phyloP scores from a whole-genome alignment of 2,329 filamentous ascomycete species.

The Aspergillus alliaceus region DNA sequence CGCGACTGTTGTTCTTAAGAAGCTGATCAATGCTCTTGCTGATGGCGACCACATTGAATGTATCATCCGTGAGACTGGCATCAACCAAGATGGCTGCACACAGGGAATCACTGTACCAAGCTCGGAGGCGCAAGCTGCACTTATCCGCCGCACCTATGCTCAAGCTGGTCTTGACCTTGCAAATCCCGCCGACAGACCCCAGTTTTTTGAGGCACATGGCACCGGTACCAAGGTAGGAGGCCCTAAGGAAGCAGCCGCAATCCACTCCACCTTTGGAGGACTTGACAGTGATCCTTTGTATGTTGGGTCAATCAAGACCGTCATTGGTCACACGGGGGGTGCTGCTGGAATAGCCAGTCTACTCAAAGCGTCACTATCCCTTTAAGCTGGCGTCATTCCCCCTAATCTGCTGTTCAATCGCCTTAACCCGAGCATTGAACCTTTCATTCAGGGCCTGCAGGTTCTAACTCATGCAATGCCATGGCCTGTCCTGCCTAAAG shows the following conservation, averaged over 20 bases:
- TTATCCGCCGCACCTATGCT: conserved; percentile 29
- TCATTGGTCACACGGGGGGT: conserved; percentile 15
- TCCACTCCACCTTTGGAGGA: background rate
- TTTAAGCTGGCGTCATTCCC: conserved; percentile 24
- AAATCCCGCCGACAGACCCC: conserved; percentile 2
- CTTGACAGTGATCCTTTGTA: conserved; percentile 2
- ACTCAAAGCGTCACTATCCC: conserved; percentile 21
- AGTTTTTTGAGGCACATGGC: conserved; percentile 6
- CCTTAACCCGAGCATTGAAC: conserved; percentile 19
- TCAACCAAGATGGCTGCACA: conserved; percentile 60
- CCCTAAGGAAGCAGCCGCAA: conserved; percentile 3
- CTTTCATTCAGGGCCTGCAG: conserved; percentile 18
- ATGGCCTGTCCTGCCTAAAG: conserved; percentile 23
- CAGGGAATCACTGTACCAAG: conserved; percentile 59
- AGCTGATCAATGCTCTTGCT: conserved; percentile 44
- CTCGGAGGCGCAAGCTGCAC: conserved; percentile 38
- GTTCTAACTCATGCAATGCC: conserved; percentile 18
- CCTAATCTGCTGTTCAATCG: conserved; percentile 26
- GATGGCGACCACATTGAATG: conserved; percentile 45
- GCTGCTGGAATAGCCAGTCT: conserved; percentile 26
- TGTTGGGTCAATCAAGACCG: conserved; percentile 13
- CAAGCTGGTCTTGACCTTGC: conserved; percentile 5
- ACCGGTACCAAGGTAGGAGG: conserved; percentile 7
- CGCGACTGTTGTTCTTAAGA: conserved; percentile 51
- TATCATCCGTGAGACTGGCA: conserved; percentile 50